Evolutionary conservation across 2,329 filamentous ascomycete genomes (phyloP).

Genomic region (Parastagonospora avenae): DNA sequence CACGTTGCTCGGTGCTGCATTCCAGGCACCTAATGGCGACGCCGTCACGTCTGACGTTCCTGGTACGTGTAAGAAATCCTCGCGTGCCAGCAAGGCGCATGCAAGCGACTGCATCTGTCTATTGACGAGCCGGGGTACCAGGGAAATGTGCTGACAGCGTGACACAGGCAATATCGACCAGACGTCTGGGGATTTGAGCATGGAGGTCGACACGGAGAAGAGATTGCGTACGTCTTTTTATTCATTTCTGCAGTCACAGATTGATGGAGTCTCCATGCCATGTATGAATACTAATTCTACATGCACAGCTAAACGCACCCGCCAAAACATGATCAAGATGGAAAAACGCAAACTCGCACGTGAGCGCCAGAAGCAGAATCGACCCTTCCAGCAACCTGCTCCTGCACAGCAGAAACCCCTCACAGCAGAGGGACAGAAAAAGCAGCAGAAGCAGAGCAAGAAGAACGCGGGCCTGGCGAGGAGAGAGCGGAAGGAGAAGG

Average conservation of each 20-base stretch:
- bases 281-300: background rate
- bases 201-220: background rate
- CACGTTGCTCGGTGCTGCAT: constrained; percentile 22
- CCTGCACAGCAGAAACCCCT: background rate
- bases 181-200: background rate
- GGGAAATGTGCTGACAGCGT: background rate
- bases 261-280: no score
- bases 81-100: constrained; percentile 4
- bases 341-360: constrained; percentile 2
- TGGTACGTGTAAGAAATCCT: constrained; percentile 5
- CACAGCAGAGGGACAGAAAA: background rate
- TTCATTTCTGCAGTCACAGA: no score
- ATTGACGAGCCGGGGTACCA: background rate
- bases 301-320: background rate
- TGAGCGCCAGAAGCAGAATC: background rate
- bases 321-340: constrained; percentile 7
- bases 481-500: background rate
- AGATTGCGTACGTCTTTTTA: no score
- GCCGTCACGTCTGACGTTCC: constrained; percentile 1
- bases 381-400: background rate
- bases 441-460: constrained; percentile 5
- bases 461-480: constrained; percentile 1
- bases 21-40: constrained; percentile 8
- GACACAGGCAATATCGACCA: background rate
- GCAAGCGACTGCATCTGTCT: background rate